phyloP scores from a whole-genome alignment of 768 basidiomycete genomes.

The Suillus variegatus region DNA sequence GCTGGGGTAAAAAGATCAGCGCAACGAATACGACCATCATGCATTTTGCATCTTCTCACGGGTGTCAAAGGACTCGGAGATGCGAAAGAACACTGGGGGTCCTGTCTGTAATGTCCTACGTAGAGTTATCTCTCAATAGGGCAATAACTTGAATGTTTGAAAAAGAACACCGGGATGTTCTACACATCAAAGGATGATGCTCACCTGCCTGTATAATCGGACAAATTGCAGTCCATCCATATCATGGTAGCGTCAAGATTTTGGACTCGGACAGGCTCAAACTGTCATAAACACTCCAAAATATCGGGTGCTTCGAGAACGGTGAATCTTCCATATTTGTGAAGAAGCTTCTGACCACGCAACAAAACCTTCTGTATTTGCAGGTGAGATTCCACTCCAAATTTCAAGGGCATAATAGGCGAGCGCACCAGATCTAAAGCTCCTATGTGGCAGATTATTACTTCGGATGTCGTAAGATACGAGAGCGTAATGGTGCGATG shows the following conservation, averaged over 20 bases:
- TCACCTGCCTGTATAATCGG: not conserved
- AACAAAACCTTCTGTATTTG: not conserved
- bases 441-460: not conserved
- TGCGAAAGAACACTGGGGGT: too few species aligned
- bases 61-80: not conserved
- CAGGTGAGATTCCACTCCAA: not conserved
- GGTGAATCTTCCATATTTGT: not conserved
- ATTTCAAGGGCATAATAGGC: not conserved
- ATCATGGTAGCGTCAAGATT: not conserved
- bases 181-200: not conserved
- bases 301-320: constrained; percentile 4
- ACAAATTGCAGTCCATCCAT: not conserved
- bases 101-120: too few species aligned
- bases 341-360: constrained; percentile 2
- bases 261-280: not conserved
- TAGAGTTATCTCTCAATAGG: too few species aligned
- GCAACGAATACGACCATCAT: not conserved
- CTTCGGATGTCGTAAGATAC: not conserved
- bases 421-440: not conserved
- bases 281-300: constrained; percentile 2
- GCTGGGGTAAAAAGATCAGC: constrained; percentile 3
- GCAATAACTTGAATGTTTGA: too few species aligned
- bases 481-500: not conserved
- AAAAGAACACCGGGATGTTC: not conserved
- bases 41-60: not conserved